Evolutionary conservation across 106 monocot genomes (phyloP).

Genomic region (Cymbidium sinense): DNA sequence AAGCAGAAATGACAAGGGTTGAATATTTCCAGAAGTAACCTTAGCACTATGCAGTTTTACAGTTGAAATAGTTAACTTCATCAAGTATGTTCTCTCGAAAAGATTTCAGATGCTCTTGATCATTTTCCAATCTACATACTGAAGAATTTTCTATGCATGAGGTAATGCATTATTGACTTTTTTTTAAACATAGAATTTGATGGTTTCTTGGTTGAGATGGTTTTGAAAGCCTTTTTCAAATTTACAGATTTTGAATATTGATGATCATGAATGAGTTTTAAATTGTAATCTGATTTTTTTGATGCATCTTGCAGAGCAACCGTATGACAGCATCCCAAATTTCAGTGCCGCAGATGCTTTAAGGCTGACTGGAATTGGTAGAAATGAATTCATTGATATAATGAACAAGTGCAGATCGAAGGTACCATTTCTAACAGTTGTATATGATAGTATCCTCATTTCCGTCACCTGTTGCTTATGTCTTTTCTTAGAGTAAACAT

Average conservation of each 20-base stretch:
- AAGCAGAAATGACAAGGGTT: not conserved
- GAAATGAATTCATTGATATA: constrained; percentile 99
- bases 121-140: no score
- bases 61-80: not conserved
- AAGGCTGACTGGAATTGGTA: constrained; percentile 89
- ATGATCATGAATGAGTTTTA: constrained; percentile 1
- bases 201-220: not conserved
- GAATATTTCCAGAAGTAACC: not conserved
- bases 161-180: not conserved
- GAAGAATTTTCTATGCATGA: not conserved
- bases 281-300: constrained; percentile 7
- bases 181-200: not conserved
- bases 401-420: constrained; percentile 99
- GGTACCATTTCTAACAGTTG: constrained; percentile 34
- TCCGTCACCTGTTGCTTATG: not conserved
- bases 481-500: not conserved
- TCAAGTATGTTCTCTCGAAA: not conserved
- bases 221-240: not conserved
- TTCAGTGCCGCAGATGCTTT: constrained; percentile 98
- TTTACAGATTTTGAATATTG: not conserved
- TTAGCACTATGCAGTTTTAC: not conserved
- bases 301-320: constrained; percentile 79
- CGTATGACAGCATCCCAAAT: constrained; percentile 99
- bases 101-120: not conserved
- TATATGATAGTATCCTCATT: not conserved